Percentiles rank a stretch among this genome's conserved stretches.
These are phyloP conservation scores for Bassia scoparia DNA, from an alignment of 148 eudicot genomes.

Conservation along the genomic window DNA sequence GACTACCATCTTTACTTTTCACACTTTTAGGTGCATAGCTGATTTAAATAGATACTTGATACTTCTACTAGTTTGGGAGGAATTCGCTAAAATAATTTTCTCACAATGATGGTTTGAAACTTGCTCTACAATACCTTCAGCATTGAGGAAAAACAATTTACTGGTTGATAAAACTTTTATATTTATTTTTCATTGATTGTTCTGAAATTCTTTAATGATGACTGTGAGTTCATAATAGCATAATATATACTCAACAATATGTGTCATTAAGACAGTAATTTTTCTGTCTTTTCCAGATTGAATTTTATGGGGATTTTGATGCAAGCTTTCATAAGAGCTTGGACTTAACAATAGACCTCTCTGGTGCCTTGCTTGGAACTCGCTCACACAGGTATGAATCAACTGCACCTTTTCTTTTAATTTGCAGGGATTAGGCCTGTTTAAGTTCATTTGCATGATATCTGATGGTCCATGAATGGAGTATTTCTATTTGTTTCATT, in stretches of 20 bases:
- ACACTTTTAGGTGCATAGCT: not conserved
- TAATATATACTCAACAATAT: not conserved
- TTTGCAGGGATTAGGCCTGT: too few relatives aligned
- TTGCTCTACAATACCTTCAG: not conserved
- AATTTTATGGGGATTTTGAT: slow-evolving; percentile 83
- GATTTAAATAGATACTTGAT: not conserved
- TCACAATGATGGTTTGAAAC: not conserved
- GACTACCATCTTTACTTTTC: not conserved
- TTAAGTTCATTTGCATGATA: too few relatives aligned
- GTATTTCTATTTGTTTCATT: too few relatives aligned
- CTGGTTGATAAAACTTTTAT: not conserved
- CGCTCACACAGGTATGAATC: slow-evolving; percentile 72
- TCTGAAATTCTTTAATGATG: not conserved
- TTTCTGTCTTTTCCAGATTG: slow-evolving; percentile 41
- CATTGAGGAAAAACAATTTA: not conserved
- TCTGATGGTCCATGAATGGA: too few relatives aligned
- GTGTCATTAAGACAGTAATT: not conserved
- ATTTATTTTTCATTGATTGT: not conserved
- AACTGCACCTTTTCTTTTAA: not conserved
- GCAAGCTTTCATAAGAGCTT: slow-evolving; percentile 90
- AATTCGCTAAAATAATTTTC: not conserved
- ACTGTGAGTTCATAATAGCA: not conserved
- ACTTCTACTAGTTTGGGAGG: not conserved
- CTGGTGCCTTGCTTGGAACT: slow-evolving; percentile 72
- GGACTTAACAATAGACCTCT: slow-evolving; percentile 68